Evolutionary conservation across 1,284 basidiomycete species (phyloP).

Genomic region (Austroboletus sp.): DNA sequence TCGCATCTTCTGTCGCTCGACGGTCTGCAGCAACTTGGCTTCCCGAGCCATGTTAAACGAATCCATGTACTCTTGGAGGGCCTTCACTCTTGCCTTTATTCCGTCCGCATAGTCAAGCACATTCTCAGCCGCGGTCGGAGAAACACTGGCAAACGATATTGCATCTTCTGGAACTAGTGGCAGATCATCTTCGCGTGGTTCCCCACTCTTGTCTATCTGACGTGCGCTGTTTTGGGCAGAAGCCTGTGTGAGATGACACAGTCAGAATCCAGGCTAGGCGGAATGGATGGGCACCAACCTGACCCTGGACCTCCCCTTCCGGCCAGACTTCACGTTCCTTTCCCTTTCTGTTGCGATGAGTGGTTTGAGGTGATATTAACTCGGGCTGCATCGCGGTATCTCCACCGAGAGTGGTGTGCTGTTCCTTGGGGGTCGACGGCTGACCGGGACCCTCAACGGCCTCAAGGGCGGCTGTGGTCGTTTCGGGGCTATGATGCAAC

Average conservation of each 20-base stretch:
- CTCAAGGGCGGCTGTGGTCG: slow-evolving; percentile 4
- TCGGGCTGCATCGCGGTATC: not conserved
- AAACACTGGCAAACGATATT: slow-evolving; percentile 11
- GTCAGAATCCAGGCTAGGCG: slow-evolving; percentile 2
- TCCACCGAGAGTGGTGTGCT: slow-evolving; percentile 4
- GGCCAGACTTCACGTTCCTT: slow-evolving; percentile 19
- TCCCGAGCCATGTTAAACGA: slow-evolving; percentile 24
- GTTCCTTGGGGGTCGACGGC: slow-evolving; percentile 25
- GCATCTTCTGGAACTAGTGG: slow-evolving; percentile 18
- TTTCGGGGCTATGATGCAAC: slow-evolving; percentile 14
- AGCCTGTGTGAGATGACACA: not conserved
- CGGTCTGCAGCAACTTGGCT: slow-evolving; percentile 8
- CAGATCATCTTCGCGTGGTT: slow-evolving; percentile 10
- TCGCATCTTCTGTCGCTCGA: slow-evolving; percentile 23
- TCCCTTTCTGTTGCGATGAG: slow-evolving; percentile 16
- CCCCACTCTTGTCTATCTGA: not conserved
- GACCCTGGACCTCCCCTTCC: not conserved
- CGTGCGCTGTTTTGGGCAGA: no score
- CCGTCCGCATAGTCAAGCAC: slow-evolving; percentile 23
- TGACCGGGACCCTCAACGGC: slow-evolving; percentile 2
- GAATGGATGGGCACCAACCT: slow-evolving; percentile 12
- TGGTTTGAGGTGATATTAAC: slow-evolving; percentile 16
- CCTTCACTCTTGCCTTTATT: slow-evolving; percentile 23
- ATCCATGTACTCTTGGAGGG: slow-evolving; percentile 24
- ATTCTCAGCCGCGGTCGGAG: slow-evolving; percentile 27